Base-by-base conservation (phyloP, 129 eudicot species). In the Pseudognaphalium luteoalbum region DNA sequence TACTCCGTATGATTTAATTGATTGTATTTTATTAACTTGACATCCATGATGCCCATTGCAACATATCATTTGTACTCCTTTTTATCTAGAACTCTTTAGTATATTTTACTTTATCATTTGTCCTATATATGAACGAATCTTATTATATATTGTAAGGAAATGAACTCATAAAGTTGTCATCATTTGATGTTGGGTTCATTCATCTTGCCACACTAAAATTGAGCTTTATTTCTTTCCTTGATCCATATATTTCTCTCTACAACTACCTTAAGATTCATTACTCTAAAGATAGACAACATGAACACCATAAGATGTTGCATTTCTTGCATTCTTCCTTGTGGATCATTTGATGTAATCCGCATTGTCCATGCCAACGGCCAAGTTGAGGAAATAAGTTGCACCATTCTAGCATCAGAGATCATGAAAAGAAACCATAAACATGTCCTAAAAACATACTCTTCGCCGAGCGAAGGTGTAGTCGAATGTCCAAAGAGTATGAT, bases 241-340 rank as follows among this genome's bases (percentile, higher is more conserved):
- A 25, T 32, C 69, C 16, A 65, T 65, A 29, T 65, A 15, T 65
- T 15, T 65, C 41, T 65, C 41, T 65, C 41, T 5, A 11, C 8
- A 44, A 47, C 7, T 32, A 15, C 70, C 5, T 2, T 65, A 29
- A 2, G 5, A 29, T 28, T 7, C 41, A 29, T 65, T 30, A 35
- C 35, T 57, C 51, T 5, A 61, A 15, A 35, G 62, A 63, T 54
- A 54, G 75, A 64, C 70, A 86, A 86, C 91, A 88, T 86, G 91
- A 88, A 85, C 66, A 71, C 86, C 51, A 85, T 91, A 34, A 88
- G 92, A 75, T 91, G 97, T 76, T 91, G 90, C 87, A 83, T 91
- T 63, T 91, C 97, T 37, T 91, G 97, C 83, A 85, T 91, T 80
- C 88, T 91, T 63, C 97, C 97, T 34, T 91, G 97, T 54, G 97